These are phyloP conservation scores for Aspergillus conjunctus DNA, from an alignment of 495 filamentous ascomycete species.

Conservation along the genomic window DNA sequence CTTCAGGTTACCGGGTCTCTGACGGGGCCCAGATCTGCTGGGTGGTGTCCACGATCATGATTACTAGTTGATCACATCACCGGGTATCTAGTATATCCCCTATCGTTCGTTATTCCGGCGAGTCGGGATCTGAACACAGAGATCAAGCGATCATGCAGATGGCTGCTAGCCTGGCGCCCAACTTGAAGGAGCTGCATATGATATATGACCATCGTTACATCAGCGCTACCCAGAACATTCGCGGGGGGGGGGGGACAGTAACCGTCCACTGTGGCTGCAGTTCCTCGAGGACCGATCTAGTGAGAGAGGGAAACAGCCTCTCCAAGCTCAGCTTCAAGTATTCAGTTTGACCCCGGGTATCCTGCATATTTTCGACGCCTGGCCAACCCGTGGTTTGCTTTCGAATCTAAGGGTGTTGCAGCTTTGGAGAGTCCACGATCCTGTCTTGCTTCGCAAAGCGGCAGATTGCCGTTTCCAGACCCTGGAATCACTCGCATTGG, in stretches of 20 bases:
- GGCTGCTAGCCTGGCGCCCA: slow-evolving; percentile 5
- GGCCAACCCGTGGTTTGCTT: neutral
- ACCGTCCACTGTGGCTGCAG: neutral
- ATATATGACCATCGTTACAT: neutral
- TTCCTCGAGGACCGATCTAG: neutral
- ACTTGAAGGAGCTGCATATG: slow-evolving; percentile 13
- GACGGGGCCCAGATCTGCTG: neutral
- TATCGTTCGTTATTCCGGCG: neutral
- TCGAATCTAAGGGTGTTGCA: slow-evolving; percentile 10
- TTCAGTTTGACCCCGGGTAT: neutral
- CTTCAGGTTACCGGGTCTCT: slow-evolving; percentile 4
- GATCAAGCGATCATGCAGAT: slow-evolving; percentile 10
- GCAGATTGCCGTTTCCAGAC: slow-evolving; percentile 4
- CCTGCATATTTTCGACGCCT: neutral
- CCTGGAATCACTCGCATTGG: slow-evolving; percentile 4
- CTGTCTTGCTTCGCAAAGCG: neutral
- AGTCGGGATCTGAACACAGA: neutral
- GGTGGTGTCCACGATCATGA: slow-evolving; percentile 4
- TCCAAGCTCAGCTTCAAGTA: neutral
- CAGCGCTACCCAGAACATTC: no score
- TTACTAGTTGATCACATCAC: slow-evolving; percentile 8
- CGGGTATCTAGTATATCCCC: slow-evolving; percentile 4
- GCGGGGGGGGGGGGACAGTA: neutral
- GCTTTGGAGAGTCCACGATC: slow-evolving; percentile 1
- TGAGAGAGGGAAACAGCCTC: neutral